Evolutionary conservation across 768 basidiomycete species (phyloP).

Genomic region (Dioszegia hungarica): DNA sequence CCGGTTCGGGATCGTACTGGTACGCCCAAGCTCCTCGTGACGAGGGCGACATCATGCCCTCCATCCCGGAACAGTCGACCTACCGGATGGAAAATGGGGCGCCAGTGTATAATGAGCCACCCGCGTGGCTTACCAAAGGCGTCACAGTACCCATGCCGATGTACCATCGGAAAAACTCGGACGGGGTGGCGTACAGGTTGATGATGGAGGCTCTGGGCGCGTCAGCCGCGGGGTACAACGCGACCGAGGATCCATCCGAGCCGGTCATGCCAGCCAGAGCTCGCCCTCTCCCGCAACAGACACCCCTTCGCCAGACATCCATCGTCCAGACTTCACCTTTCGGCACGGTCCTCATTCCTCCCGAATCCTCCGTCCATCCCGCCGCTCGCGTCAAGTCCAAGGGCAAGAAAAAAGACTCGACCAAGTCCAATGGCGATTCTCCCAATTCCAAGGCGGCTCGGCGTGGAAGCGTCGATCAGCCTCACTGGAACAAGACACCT

Average conservation of each 20-base stretch:
- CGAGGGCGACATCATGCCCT: not conserved
- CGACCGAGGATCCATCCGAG: slow-evolving; percentile 19
- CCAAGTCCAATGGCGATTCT: not conserved
- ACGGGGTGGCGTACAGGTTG: slow-evolving; percentile 25
- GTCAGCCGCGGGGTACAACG: slow-evolving; percentile 7
- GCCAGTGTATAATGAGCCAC: slow-evolving; percentile 32
- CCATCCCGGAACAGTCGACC: slow-evolving; percentile 13
- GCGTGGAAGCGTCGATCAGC: slow-evolving; percentile 19
- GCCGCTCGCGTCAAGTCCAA: not conserved
- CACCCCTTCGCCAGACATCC: no score
- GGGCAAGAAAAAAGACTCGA: not conserved
- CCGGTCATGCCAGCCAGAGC: not conserved
- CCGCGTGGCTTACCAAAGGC: slow-evolving; percentile 33
- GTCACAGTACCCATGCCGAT: slow-evolving; percentile 21
- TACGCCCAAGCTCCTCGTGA: not conserved
- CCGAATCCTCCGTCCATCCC: not conserved
- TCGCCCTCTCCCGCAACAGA: no score
- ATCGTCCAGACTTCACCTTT: slow-evolving; percentile 22
- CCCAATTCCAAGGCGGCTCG: slow-evolving; percentile 1
- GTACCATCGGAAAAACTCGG: slow-evolving; percentile 37
- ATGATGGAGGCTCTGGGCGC: slow-evolving; percentile 32
- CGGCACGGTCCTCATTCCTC: slow-evolving; percentile 20
- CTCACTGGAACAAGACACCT: slow-evolving; percentile 55
- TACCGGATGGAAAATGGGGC: slow-evolving; percentile 23
- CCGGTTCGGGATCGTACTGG: not conserved